Conservation (phyloP, 441 rosid species). For the Biscutella laevigata region DNA sequence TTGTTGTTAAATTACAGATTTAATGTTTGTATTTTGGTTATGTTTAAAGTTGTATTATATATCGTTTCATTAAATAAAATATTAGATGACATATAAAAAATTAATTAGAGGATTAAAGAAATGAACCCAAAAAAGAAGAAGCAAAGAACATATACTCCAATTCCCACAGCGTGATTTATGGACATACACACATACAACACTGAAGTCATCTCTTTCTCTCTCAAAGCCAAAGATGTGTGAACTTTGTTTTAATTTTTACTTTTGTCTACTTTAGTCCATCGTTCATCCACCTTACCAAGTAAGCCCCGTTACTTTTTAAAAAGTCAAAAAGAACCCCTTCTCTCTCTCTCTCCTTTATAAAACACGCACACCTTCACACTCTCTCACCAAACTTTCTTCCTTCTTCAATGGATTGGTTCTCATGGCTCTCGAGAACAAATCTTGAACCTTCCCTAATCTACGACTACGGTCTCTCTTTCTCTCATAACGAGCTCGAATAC, state of each 20-base stretch:
- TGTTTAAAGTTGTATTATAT: no score
- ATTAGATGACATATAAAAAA: no score
- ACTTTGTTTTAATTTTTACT: conserved; percentile 13
- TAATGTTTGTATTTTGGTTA: no score
- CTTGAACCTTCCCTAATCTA: conserved; percentile 70
- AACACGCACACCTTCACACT: no score
- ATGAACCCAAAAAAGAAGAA: no score
- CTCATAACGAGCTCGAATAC: conserved; percentile 70
- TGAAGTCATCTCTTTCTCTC: not conserved
- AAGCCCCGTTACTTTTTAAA: not conserved
- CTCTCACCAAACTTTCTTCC: conserved; percentile 13
- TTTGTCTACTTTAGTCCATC: conserved; percentile 32
- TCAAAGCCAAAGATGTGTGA: conserved; percentile 13
- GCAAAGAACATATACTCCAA: no score
- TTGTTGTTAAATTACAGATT: no score
- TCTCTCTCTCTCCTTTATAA: conserved; percentile 7
- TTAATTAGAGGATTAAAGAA: no score
- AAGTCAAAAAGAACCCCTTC: conserved; percentile 22
- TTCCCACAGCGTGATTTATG: conserved; percentile 46
- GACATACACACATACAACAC: conserved; percentile 12
- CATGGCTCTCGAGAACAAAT: conserved; percentile 70
- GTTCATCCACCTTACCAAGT: conserved; percentile 38
- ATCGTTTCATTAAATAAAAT: no score
- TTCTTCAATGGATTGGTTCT: conserved; percentile 59
- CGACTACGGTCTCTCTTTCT: conserved; percentile 64